Base-by-base conservation (phyloP, 345 rosid species). In the Sonneratia alba region DNA sequence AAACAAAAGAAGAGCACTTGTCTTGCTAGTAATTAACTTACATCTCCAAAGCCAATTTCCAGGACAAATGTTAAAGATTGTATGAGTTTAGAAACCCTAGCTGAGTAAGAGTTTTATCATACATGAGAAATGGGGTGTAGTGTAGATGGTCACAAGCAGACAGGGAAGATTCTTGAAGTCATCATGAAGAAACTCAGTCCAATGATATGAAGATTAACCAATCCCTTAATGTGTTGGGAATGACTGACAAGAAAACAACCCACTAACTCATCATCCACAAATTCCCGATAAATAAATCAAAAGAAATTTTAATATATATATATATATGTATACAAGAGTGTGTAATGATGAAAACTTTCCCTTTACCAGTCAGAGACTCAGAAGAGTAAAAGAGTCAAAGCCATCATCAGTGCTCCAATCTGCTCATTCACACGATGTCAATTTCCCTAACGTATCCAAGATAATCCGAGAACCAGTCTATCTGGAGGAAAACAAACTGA, bases 321-420 rank as follows among this genome's bases (percentile, higher is more conserved):
- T 27, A 27, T 27, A 27, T 27, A 27, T 27, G 32, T 27, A 27
- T 27, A 27, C 32, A 14, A 12, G 53, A 68, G 19, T 15, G 43
- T 19, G 71, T 56, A 67, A 73, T 73, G 71, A 73, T 47, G 51
- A 62, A 53, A 73, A 62, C 56, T 49, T 73, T 37, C 22, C 48
- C 27, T 67, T 75, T 48, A 68, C 69, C 72, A 75, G 83, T 85
- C 85, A 85, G 79, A 70, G 36, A 22, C 32, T 27, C 32, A 27
- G 32, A 27, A 27, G 71, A 67, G 14, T 38, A 36, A 64, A 13
- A 48, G 59, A 71, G 89, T 85, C 91, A 87, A 83, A 83, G 73
- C 78, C 77, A 77, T 84, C 84, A 87, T 87, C 89, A 87, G 85
- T 87, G 83, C 82, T 71, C 86, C 87, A 85, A 85, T 87, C 86